Evolutionary conservation across 2,329 filamentous ascomycete genomes (phyloP).

Genomic region (Penicillium sp.): DNA sequence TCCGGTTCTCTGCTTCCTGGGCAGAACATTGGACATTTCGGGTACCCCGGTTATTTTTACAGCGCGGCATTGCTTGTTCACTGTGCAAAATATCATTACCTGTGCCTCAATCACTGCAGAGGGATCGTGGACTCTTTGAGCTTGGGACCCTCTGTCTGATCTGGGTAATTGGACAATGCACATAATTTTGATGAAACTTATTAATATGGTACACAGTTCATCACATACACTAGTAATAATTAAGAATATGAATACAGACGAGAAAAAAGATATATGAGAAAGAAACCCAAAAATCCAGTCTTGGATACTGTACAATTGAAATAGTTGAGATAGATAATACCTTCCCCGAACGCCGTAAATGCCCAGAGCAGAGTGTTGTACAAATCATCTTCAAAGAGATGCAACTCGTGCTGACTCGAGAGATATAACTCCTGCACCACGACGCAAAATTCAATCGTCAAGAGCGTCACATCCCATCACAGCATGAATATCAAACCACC

Average conservation of each 20-base stretch:
- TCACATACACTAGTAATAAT: conserved; percentile 2
- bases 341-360: conserved; percentile 28
- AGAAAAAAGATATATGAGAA: not conserved
- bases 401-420: not conserved
- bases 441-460: not conserved
- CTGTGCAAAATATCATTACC: not conserved
- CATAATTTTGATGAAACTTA: not conserved
- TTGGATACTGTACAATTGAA: conserved; percentile 5
- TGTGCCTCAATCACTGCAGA: not conserved
- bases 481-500: not conserved
- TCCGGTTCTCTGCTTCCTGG: not conserved
- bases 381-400: conserved; percentile 20
- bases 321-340: not conserved
- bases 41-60: not conserved
- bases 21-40: not conserved
- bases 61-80: not conserved
- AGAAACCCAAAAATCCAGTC: not conserved
- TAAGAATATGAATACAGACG: conserved; percentile 1
- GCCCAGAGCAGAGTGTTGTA: conserved; percentile 37
- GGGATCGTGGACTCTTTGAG: not conserved
- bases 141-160: not conserved
- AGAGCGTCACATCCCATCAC: not conserved
- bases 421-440: not conserved
- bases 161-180: conserved; percentile 1
- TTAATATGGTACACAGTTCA: not conserved